Base-by-base conservation (phyloP, 768 basidiomycete genomes). In the Leccinellum albellum region DNA sequence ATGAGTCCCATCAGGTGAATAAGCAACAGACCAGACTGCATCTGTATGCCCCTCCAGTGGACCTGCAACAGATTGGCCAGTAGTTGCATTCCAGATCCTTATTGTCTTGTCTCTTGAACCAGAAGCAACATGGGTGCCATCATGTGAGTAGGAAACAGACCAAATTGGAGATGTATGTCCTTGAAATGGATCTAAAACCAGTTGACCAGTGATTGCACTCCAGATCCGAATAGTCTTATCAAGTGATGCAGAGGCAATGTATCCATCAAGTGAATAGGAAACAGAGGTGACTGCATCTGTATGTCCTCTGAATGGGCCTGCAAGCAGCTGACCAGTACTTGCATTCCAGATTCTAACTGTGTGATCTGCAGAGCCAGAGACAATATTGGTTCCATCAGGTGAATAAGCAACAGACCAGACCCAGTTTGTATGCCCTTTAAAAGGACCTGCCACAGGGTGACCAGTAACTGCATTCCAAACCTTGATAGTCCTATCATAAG, bases 41-140 rank as follows among this genome's bases (percentile, higher is more conserved):
- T n/a, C 6, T 37, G 37, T 37, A 10, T 37, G 37, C 37, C 37
- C 37, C 37, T 37, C 37, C 37, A 37, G n/a, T 37, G 9, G 37
- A 37, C 17, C 37, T 10, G 37, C 37, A 17, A 37, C 37, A 37
- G 17, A 37, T 37, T 37, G 9, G 4, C 37, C 59, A 60, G 51
- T 37, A 31, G 24, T 4, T 10, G n/a, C 17, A 37, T 37, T n/a
- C 37, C 37, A 37, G 4, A 37, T 37, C 37, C 9, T 37, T 4
- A 37, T 37, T 37, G 37, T 2, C 37, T 37, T 37, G 37, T 37
- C 37, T 9, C 4, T 37, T 4, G 37, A 37, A 37, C 37, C 37
- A n/a, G 37, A 37, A n/a, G 12, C 46, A 50, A 61, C n/a, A 10
- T 54, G 29, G 2, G 3, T 32, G 1, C 60, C 53, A 57, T 54